Evolutionary conservation across 2,329 filamentous ascomycete species (phyloP).

Genomic region (Colletotrichum somersetense): DNA sequence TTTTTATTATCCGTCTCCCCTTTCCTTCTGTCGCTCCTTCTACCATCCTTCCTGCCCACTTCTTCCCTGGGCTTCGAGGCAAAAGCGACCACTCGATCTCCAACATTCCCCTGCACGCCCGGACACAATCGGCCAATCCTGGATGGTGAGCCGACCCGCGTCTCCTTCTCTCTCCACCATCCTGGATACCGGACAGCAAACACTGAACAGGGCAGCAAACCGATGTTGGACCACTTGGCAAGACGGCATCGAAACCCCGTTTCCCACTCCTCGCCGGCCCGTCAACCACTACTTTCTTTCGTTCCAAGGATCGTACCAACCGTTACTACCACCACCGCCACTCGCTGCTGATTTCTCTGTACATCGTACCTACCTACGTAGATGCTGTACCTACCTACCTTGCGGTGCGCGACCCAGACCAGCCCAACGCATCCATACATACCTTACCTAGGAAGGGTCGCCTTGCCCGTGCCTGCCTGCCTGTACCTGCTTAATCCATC

Average conservation of each 20-base stretch:
- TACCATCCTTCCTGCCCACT: constrained; percentile 10
- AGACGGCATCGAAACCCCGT: constrained; percentile 3
- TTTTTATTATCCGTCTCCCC: not conserved
- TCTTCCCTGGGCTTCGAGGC: not conserved
- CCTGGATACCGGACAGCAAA: constrained; percentile 37
- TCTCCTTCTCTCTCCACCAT: constrained; percentile 23
- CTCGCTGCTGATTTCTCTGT: too few relatives aligned
- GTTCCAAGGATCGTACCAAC: constrained; percentile 1
- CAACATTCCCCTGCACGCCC: constrained; percentile 30
- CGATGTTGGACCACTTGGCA: constrained; percentile 1
- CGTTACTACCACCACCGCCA: not conserved
- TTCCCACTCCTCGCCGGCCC: constrained; percentile 24
- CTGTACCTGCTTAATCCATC: not conserved
- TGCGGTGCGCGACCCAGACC: too few relatives aligned
- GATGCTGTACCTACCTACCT: not conserved
- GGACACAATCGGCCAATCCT: constrained; percentile 24
- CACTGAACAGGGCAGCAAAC: constrained; percentile 29
- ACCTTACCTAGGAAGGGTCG: not conserved
- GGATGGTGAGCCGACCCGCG: constrained; percentile 20
- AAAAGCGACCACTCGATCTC: constrained; percentile 25
- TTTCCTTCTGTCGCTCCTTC: not conserved
- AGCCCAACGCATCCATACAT: constrained; percentile 26
- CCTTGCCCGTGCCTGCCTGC: not conserved
- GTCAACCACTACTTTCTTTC: constrained; percentile 15
- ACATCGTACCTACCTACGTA: too few relatives aligned